Evolutionary conservation across 2,329 filamentous ascomycete species (phyloP), one percentile per base, ranked within the genome.

Genomic region (Ilyonectria sp.): DNA sequence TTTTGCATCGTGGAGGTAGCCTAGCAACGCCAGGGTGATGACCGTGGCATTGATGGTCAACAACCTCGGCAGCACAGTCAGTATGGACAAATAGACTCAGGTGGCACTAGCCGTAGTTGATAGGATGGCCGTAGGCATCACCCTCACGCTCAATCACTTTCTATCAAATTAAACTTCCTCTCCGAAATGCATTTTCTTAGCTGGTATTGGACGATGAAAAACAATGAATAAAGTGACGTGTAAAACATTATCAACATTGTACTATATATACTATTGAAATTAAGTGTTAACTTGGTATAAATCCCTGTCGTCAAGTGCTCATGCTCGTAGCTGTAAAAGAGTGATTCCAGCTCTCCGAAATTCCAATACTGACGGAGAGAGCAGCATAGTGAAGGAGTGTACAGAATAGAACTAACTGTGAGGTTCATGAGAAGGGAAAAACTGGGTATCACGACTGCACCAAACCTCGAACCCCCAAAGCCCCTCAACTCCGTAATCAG

Each of bases 361-460:
- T 31, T 11, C 2, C 7, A n/a, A 31, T 43, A 29, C 6, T 31
- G 47, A 50, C 26, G 26, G 17, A 31, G 26, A 31, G 7, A 50
- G 23, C 47, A 50, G 26, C 26, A 17, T 9, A 29, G 17, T n/a
- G 23, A 53, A 37, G 31, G 49, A 63, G 46, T 49, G 43, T 50
- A 54, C 19, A 31, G 44, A 52, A 33, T 11, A 56, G 29, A 23
- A 13, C 53, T 53, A 31, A 55, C 6, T 10, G 8, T 55, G 46
- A 52, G 54, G 52, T 40, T 60, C 17, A 21, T 10, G 37, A 52
- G 63, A 60, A 60, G 37, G 11, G 26, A 68, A 57, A 57, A 69
- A 64, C 15, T 58, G 73, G 73, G 73, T 75, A 75, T 74, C 73
- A 71, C 67, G 56, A 72, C 71, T 64, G 63, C 49, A 67, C 46